phyloP scores from a whole-genome alignment of 202 grass and related monocot species.

The Saccharum hybrid region DNA sequence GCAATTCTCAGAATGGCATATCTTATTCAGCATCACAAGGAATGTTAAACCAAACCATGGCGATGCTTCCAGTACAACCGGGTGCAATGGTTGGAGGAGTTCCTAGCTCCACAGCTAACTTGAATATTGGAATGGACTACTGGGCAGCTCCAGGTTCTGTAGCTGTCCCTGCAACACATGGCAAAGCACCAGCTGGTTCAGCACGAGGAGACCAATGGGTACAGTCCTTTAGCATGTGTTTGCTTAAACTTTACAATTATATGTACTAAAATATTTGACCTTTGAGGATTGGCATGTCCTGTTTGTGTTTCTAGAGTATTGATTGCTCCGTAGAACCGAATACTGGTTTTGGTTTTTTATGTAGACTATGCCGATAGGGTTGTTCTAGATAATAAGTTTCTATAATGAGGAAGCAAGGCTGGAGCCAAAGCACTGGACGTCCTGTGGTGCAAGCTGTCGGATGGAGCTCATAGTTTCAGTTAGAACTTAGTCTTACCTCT shows the following conservation, averaged over 20 bases:
- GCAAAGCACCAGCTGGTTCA: slow-evolving; percentile 54
- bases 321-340: too few relatives aligned
- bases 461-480: background rate
- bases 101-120: slow-evolving; percentile 78
- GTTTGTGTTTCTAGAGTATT: slow-evolving; percentile 25
- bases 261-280: slow-evolving; percentile 34
- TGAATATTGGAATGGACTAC: slow-evolving; percentile 98
- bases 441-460: too few relatives aligned
- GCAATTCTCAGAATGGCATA: slow-evolving; percentile 70
- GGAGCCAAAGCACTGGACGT: too few relatives aligned
- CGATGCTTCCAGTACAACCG: slow-evolving; percentile 58
- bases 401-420: too few relatives aligned
- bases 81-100: slow-evolving; percentile 66
- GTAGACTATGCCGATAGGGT: background rate
- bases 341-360: too few relatives aligned
- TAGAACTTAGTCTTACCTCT: background rate
- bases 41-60: slow-evolving; percentile 67
- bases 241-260: slow-evolving; percentile 27
- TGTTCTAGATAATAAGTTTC: background rate
- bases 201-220: slow-evolving; percentile 76
- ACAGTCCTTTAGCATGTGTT: slow-evolving; percentile 44
- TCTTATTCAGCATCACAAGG: slow-evolving; percentile 60
- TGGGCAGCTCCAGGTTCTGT: slow-evolving; percentile 69
- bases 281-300: slow-evolving; percentile 31
- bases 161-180: slow-evolving; percentile 55